A percentile compares a stretch with the other conserved stretches of the same genome.
These are phyloP conservation scores for Sporobolomyces phaffii DNA, from an alignment of 768 basidiomycete genomes.

Conservation along the genomic window DNA sequence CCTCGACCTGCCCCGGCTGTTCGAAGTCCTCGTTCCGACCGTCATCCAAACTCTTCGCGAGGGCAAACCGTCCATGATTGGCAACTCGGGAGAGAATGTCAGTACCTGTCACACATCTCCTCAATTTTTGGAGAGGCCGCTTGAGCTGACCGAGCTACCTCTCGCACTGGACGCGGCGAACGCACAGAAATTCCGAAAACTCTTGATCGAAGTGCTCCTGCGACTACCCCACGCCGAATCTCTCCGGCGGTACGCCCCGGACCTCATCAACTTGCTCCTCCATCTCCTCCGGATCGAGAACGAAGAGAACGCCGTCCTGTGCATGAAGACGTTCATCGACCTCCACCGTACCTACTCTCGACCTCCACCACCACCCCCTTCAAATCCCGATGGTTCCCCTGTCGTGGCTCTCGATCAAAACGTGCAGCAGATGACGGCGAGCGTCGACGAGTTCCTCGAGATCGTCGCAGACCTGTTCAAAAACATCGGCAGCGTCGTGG, in stretches of 20 bases:
- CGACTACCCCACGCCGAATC: constrained; percentile 75
- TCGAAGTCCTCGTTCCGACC: constrained; percentile 40
- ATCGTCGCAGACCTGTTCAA: constrained; percentile 71
- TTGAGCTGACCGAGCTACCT: neutral
- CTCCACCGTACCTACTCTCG: constrained; percentile 70
- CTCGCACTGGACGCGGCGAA: neutral
- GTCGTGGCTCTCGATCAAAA: neutral
- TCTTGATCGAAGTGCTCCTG: constrained; percentile 80
- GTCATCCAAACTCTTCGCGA: constrained; percentile 37
- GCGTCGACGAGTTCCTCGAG: constrained; percentile 69
- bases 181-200: constrained; percentile 69
- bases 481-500: constrained; percentile 66
- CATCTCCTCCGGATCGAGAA: constrained; percentile 80
- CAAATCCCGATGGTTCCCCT: neutral
- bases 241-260: constrained; percentile 61
- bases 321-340: constrained; percentile 88
- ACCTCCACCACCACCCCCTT: constrained; percentile 43
- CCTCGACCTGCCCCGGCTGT: constrained; percentile 36
- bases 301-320: constrained; percentile 85
- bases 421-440: constrained; percentile 56
- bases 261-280: constrained; percentile 73
- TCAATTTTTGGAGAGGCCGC: no score
- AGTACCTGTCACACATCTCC: neutral
- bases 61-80: constrained; percentile 36
- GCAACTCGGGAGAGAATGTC: constrained; percentile 39